phyloP scores from a whole-genome alignment of 2,329 filamentous ascomycete species.

The Alternaria conjuncta region DNA sequence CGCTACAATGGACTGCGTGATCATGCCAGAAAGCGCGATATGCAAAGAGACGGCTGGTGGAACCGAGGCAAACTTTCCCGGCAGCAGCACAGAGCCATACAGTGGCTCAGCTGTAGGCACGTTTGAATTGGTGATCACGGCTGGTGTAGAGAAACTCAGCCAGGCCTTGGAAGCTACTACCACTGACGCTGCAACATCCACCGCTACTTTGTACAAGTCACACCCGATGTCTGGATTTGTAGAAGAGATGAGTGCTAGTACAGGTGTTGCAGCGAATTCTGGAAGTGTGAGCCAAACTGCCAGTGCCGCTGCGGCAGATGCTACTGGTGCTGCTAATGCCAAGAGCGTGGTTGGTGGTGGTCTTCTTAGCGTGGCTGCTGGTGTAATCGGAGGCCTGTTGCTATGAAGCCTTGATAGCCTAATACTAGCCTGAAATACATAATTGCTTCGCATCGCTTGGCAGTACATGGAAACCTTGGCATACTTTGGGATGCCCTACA shows the following conservation, averaged over 20 bases:
- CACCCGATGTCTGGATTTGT: conserved; percentile 3
- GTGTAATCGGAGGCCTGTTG: conserved; percentile 14
- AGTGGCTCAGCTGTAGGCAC: conserved; percentile 5
- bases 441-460: no score
- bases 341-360: conserved; percentile 15
- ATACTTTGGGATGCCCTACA: no score
- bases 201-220: conserved; percentile 2
- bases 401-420: not conserved
- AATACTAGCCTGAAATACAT: not conserved
- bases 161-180: conserved; percentile 7
- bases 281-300: conserved; percentile 1
- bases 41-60: conserved; percentile 33
- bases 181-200: not conserved
- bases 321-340: conserved; percentile 13
- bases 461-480: no score
- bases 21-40: conserved; percentile 16
- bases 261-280: not conserved
- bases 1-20: conserved; percentile 24
- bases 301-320: conserved; percentile 2
- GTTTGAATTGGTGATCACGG: conserved; percentile 18
- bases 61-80: conserved; percentile 33
- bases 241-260: not conserved
- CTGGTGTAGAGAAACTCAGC: conserved; percentile 21
- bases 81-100: conserved; percentile 26
- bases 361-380: conserved; percentile 15